phyloP scores from a whole-genome alignment of 805 yeast species.

The Candida fluviatilis region DNA sequence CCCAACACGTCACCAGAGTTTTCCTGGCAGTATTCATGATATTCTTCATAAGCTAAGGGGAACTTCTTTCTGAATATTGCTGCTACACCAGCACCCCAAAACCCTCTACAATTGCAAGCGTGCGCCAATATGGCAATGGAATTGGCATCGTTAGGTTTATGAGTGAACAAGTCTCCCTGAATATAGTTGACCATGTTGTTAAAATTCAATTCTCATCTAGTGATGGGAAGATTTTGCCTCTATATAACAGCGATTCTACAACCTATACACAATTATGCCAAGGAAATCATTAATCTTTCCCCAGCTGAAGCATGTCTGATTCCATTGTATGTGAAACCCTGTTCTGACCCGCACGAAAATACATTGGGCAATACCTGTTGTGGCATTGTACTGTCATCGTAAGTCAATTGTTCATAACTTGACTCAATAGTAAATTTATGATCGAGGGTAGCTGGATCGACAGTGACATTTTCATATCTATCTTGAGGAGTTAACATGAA shows the following conservation, averaged over 20 bases:
- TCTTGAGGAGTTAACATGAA: slow-evolving; percentile 39
- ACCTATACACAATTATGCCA: slow-evolving; percentile 3
- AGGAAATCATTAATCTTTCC: slow-evolving; percentile 15
- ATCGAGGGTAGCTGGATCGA: slow-evolving; percentile 5
- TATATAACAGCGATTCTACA: not conserved
- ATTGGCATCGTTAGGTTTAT: slow-evolving; percentile 20
- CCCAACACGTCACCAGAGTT: slow-evolving; percentile 45
- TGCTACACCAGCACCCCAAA: slow-evolving; percentile 88
- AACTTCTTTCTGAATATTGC: slow-evolving; percentile 47
- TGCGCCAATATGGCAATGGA: slow-evolving; percentile 54
- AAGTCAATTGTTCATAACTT: slow-evolving; percentile 25
- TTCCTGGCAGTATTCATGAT: slow-evolving; percentile 40
- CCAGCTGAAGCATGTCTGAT: slow-evolving; percentile 26
- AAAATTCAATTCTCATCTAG: not conserved
- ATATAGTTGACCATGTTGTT: slow-evolving; percentile 40
- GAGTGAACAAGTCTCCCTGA: slow-evolving; percentile 54
- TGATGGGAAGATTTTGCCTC: not conserved
- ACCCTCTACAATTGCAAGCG: slow-evolving; percentile 74
- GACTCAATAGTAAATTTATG: slow-evolving; percentile 24
- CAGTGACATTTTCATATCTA: slow-evolving; percentile 13
- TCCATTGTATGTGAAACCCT: slow-evolving; percentile 24
- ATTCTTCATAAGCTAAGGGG: slow-evolving; percentile 53
- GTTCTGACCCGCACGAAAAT: slow-evolving; percentile 33
- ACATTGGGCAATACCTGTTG: slow-evolving; percentile 11
- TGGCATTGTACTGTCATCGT: slow-evolving; percentile 6